Conservation (phyloP, 371 early-diverging fungal genomes). For the Apophysomyces variabilis region DNA sequence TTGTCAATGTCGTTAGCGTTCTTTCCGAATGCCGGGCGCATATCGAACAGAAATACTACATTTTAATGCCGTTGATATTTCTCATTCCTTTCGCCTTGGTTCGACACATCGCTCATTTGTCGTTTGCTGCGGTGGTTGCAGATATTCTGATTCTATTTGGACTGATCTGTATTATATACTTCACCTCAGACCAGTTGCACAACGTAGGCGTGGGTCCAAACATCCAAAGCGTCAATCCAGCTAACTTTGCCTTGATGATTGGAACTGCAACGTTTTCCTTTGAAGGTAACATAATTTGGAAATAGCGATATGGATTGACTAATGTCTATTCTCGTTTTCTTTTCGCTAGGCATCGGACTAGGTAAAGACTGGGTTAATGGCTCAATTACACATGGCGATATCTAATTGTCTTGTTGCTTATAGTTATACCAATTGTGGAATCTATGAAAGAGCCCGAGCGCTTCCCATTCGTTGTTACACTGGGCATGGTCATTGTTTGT, state of each 20-base stretch:
- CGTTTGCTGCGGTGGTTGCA: conserved; percentile 71
- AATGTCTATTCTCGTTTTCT: background rate
- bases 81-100: conserved; percentile 73
- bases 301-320: background rate
- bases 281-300: conserved; percentile 54
- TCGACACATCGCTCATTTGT: conserved; percentile 69
- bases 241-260: conserved; percentile 70
- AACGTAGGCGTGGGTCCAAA: conserved; percentile 44
- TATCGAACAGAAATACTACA: conserved; percentile 51
- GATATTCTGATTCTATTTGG: conserved; percentile 78
- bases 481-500: conserved; percentile 62
- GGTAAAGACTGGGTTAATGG: background rate
- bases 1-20: conserved; percentile 46
- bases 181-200: conserved; percentile 36
- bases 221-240: conserved; percentile 57
- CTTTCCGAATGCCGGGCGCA: conserved; percentile 39
- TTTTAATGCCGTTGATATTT: conserved; percentile 60
- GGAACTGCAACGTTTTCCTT: conserved; percentile 82
- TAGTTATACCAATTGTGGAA: conserved; percentile 59
- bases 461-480: conserved; percentile 63
- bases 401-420: background rate
- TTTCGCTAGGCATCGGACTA: conserved; percentile 8
- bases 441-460: conserved; percentile 60
- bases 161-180: conserved; percentile 53
- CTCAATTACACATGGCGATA: background rate